phyloP scores from a whole-genome alignment of 225 moss, liverwort and hornwort genomes.

The Bryum argenteum region DNA sequence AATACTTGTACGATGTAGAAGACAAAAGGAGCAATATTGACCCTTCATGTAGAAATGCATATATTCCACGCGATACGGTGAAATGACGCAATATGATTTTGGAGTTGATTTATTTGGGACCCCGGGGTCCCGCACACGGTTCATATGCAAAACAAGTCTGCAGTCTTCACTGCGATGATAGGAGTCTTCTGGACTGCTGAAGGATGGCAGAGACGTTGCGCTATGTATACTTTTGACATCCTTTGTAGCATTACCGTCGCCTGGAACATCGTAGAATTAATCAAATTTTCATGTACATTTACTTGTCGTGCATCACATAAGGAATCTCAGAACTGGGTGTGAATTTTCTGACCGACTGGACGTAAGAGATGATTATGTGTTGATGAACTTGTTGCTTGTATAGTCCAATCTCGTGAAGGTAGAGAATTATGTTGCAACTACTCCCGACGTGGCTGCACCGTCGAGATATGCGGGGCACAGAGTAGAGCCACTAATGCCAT shows the following conservation, averaged over 20 bases:
- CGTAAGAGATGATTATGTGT: neutral
- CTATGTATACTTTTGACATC: neutral
- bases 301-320: neutral
- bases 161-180: neutral
- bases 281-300: neutral
- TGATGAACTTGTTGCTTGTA: slow-evolving; percentile 22
- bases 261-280: neutral
- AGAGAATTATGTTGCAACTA: slow-evolving; percentile 30
- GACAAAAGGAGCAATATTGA: too few species aligned
- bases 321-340: neutral
- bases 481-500: slow-evolving; percentile 29
- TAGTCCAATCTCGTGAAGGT: slow-evolving; percentile 41
- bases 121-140: too few species aligned
- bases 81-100: too few species aligned
- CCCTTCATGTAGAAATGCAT: too few species aligned
- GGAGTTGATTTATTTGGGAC: too few species aligned
- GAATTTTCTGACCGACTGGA: neutral
- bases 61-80: too few species aligned
- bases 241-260: slow-evolving; percentile 1
- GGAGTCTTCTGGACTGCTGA: neutral
- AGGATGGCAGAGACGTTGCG: neutral
- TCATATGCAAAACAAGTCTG: too few species aligned
- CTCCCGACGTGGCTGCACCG: slow-evolving; percentile 25
- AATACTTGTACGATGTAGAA: too few species aligned
- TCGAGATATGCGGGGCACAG: slow-evolving; percentile 17